These are phyloP conservation scores for Inga laurina DNA, from an alignment of 306 rosid species.

Conservation along the genomic window DNA sequence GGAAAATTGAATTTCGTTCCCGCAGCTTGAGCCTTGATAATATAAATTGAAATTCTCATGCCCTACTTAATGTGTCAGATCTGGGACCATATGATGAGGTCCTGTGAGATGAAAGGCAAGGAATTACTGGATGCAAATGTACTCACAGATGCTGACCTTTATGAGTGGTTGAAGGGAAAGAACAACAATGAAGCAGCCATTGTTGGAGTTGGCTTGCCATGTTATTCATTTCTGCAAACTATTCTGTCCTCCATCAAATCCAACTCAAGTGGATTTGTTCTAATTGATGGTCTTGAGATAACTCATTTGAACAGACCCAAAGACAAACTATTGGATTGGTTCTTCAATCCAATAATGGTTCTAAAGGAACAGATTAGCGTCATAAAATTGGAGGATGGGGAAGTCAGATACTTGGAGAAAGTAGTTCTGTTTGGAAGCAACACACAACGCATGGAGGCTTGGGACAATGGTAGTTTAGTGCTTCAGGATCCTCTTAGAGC, in stretches of 20 bases:
- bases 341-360: conserved; percentile 80
- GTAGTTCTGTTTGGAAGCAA: conserved; percentile 63
- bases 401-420: conserved; percentile 73
- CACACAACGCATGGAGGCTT: conserved; percentile 52
- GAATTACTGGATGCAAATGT: conserved; percentile 69
- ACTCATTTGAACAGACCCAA: conserved; percentile 70
- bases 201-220: conserved; percentile 74
- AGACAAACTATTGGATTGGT: conserved; percentile 85
- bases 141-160: conserved; percentile 51
- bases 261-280: conserved; percentile 64
- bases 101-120: conserved; percentile 68
- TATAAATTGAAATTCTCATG: not conserved
- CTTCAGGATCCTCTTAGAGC: conserved; percentile 64
- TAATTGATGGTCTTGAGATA: conserved; percentile 66
- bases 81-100: conserved; percentile 69
- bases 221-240: conserved; percentile 67
- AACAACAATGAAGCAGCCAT: conserved; percentile 45
- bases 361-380: conserved; percentile 81
- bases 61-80: conserved; percentile 50
- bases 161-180: conserved; percentile 65
- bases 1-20: not conserved
- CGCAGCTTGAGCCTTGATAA: no score
- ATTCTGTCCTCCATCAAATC: conserved; percentile 68
- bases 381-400: conserved; percentile 57
- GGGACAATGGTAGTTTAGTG: conserved; percentile 56